phyloP scores from a whole-genome alignment of 2,329 filamentous ascomycete genomes.

The Dactylellina haptotyla region DNA sequence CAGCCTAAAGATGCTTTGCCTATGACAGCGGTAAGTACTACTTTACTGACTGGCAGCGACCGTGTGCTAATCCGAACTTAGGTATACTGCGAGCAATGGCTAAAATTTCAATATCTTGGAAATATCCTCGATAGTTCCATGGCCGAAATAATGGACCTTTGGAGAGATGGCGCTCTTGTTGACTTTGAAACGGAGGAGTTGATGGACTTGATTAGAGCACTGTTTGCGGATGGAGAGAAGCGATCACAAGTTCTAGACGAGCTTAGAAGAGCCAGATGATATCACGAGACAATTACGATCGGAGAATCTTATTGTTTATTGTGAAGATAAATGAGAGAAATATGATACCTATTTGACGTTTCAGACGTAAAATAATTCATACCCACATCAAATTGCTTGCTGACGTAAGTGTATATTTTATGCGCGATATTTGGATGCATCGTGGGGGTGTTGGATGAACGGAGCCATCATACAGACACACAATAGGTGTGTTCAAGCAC shows the following conservation, averaged over 20 bases:
- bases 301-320: too few species aligned
- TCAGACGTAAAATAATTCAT: too few species aligned
- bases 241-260: slow-evolving; percentile 56
- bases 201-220: slow-evolving; percentile 56
- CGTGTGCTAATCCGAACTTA: slow-evolving; percentile 5
- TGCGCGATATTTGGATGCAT: too few species aligned
- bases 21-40: slow-evolving; percentile 43
- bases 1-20: slow-evolving; percentile 44
- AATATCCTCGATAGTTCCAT: slow-evolving; percentile 57
- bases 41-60: neutral
- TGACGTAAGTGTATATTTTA: too few species aligned
- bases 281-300: neutral
- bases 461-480: too few species aligned
- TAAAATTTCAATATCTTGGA: slow-evolving; percentile 57
- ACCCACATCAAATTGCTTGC: too few species aligned
- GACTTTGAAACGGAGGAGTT: slow-evolving; percentile 56
- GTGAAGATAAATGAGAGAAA: too few species aligned
- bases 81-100: slow-evolving; percentile 57
- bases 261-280: slow-evolving; percentile 51
- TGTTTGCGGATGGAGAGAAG: slow-evolving; percentile 58
- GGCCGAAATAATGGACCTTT: slow-evolving; percentile 57
- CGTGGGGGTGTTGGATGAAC: too few species aligned
- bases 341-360: too few species aligned
- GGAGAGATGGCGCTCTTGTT: slow-evolving; percentile 55
- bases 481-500: too few species aligned